Evolutionary conservation across 352 stramenopile genomes (phyloP), one percentile per base, ranked within the genome.

Genomic region (Globisporangium abappressorium): DNA sequence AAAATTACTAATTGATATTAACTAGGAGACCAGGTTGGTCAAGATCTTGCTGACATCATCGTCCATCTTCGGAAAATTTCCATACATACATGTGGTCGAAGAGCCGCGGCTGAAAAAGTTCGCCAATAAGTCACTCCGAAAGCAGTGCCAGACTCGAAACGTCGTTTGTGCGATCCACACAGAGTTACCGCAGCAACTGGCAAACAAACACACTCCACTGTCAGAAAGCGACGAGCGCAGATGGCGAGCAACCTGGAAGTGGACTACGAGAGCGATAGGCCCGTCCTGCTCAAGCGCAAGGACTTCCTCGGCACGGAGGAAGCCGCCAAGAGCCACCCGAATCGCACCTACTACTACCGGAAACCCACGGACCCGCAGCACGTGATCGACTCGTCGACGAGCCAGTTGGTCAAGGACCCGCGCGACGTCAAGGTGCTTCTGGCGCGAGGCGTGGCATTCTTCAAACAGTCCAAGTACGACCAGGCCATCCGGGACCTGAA

Each of bases 311-410:
- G 69, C 11, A 88, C 74, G 28, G 86, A 94, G 61, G 84, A 85
- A 64, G 81, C 70, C 22, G 82, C 82, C 9, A 82, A 89, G 64
- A 79, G 63, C 59, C 81, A 92, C 61, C 79, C 84, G 2, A 89
- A 89, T 46, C 78, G 87, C 33, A 91, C 82, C 34, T 94, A 93
- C 69, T 94, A 91, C 64, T 96, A 86, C 66, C 78, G 80, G 38
- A 92, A 92, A 60, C 60, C 77, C 7, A 76, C 77, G 4, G 85
- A 97, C 56, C 69, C 94, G 0, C 81, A 91, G 68, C 76, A 89
- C 24, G 72, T 96, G 51, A 82, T 97, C 57, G 84, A 91, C 38
- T 68, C 75, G 28, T 85, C 87, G 34, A 93, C 87, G 8, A 84
- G 70, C 20, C 90, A 92, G 65, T 76, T 97, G 22, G 73, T 77